Evolutionary conservation across 495 filamentous ascomycete genomes (phyloP), one percentile per base, ranked within the genome.

Genomic region (Cercophora sp.): DNA sequence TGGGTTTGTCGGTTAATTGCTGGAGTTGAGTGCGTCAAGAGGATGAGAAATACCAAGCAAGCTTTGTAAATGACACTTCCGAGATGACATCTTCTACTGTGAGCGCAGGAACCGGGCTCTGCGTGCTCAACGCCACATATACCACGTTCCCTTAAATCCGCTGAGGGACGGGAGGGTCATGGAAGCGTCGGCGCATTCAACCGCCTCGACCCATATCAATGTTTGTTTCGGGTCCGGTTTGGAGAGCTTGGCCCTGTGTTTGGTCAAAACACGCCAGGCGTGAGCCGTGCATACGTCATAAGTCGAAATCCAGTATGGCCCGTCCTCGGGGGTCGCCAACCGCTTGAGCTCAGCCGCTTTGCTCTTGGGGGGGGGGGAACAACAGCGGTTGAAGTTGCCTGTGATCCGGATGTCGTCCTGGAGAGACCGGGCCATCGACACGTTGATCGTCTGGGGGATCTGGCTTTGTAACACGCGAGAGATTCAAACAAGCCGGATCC

Each of bases 321-420:
- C 68, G 51, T 22, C 53, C 3, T 9, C 23, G 5, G 53, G 53
- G 2, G 20, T 22, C 19, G 47, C 48, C 25, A 46, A 20, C 18
- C 39, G 15, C 54, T 73, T 72, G 3, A 74, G 44, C 50, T 73
- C 65, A 0, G 69, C 67, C 3, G 67, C 67, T 39, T 73, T 72
- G 59, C 69, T 75, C 56, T 69, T 70, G n/a, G 68, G 68, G 5
- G 73, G n/a, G 56, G 18, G 73, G 67, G 56, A 74, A 70, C 5
- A 76, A 61, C 15, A 71, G 58, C 10, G 48, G 61, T 15, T 57
- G 51, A 0, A 49, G 54, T 8, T 32, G 10, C 32, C 36, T 57
- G 16, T 71, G 70, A 13, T 48, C 62, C 6, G 69, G 58, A 46
- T 71, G 67, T 1, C 62, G 57, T 11, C 5, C 18, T 5, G 50